These are phyloP conservation scores for Cucurbita maxima DNA, from an alignment of 306 rosid species.

Conservation along the genomic window DNA sequence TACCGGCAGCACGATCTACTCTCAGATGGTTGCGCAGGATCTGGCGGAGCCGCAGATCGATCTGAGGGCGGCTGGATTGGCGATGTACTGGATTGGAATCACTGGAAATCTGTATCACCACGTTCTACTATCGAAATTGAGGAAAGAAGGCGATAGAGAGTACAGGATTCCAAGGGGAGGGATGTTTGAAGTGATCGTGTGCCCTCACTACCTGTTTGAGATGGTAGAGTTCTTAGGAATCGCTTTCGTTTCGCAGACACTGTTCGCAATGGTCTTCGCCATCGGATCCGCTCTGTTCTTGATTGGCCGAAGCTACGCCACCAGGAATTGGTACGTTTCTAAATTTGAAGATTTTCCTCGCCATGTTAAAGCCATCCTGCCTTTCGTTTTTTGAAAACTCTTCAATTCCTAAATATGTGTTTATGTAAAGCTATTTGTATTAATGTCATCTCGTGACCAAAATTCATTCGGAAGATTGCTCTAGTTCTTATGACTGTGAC, in stretches of 20 bases:
- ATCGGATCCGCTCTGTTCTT: slow-evolving; percentile 38
- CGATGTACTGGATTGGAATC: slow-evolving; percentile 32
- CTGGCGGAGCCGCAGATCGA: slow-evolving; percentile 36
- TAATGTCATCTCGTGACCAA: no score
- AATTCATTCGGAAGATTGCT: no score
- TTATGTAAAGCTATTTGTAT: no score
- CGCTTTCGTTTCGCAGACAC: slow-evolving; percentile 43
- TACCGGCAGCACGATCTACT: slow-evolving; percentile 24
- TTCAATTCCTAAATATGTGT: background rate
- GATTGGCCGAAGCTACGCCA: slow-evolving; percentile 50
- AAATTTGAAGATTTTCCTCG: slow-evolving; percentile 57
- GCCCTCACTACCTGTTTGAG: slow-evolving; percentile 80
- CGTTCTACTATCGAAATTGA: slow-evolving; percentile 34
- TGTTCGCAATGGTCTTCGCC: slow-evolving; percentile 21
- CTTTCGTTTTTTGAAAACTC: slow-evolving; percentile 25
- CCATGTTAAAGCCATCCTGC: slow-evolving; percentile 56
- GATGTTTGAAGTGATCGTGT: slow-evolving; percentile 34
- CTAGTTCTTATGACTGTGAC: no score
- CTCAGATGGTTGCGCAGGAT: slow-evolving; percentile 30
- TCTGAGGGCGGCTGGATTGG: slow-evolving; percentile 29
- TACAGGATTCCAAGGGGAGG: slow-evolving; percentile 73
- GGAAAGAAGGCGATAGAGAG: slow-evolving; percentile 32
- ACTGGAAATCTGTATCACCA: slow-evolving; percentile 74
- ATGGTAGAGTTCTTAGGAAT: slow-evolving; percentile 36
- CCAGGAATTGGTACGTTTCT: slow-evolving; percentile 58